phyloP scores from a whole-genome alignment of 352 stramenopile genomes.

The Pythium volutum region DNA sequence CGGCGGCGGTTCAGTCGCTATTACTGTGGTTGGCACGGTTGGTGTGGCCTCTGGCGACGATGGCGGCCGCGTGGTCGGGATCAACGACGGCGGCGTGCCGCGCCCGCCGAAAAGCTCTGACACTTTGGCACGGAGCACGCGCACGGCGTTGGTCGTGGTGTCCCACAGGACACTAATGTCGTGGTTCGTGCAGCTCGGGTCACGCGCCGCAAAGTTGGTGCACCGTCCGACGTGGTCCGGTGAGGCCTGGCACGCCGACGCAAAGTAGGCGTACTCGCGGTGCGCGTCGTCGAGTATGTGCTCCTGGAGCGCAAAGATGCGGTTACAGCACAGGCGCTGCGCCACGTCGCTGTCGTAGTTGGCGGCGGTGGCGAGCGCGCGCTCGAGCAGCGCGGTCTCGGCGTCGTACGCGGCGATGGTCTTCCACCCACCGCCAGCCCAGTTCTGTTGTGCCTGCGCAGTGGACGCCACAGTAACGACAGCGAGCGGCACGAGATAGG shows the following conservation, averaged over 20 bases:
- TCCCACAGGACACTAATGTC: neutral
- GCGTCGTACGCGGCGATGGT: neutral
- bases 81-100: neutral
- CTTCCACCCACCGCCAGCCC: neutral
- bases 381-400: neutral
- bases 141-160: neutral
- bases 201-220: neutral
- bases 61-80: neutral
- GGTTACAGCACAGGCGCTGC: neutral
- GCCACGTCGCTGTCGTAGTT: neutral
- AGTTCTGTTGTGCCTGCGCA: neutral
- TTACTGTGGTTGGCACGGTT: neutral
- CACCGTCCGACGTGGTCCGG: no score
- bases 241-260: neutral
- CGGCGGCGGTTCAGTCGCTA: neutral
- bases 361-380: neutral
- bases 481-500: neutral
- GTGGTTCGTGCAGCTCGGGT: neutral
- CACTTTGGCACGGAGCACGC: neutral
- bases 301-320: neutral
- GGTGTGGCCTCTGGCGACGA: neutral
- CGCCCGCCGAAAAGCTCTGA: neutral
- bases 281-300: neutral
- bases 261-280: neutral
- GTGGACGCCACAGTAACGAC: neutral